Evolutionary conservation across 805 yeast species (phyloP), one percentile per base, ranked within the genome.

Genomic region (Saturnispora gosingensis): DNA sequence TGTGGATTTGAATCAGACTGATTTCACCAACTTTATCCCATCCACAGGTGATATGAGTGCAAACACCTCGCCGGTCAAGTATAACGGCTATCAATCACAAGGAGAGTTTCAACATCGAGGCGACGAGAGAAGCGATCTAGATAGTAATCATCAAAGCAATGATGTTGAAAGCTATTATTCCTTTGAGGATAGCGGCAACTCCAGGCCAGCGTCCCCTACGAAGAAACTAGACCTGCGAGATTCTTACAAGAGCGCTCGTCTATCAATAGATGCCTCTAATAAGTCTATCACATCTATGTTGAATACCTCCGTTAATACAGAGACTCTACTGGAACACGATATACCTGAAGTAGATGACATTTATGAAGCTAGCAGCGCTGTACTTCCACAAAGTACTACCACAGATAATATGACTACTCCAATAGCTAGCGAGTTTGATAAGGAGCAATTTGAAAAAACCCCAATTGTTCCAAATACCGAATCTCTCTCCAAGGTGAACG

Each of bases 381-480:
- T 22, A 9, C n/a, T 24, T 11, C 35, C 9, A 16, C 30, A n/a
- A 16, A 9, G n/a, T 18, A 8, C 10, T 16, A 34, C 10, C 3
- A 20, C 45, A 6, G 46, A 46, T 36, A 43, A 43, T 13, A 44
- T 53, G 8, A 18, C 6, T 42, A 54, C 54, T 5, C 57, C 58
- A 20, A 47, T 50, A 15, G 49, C 46, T n/a, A 18, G 30, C 10
- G 52, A 51, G 36, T 15, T 24, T 11, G 25, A 49, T 5, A 32
- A 30, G 15, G 46, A 52, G 32, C 62, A 61, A 32, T 50, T 49
- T 9, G 62, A 60, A 42, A 54, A 52, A 48, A 59, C 64, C 5
- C 64, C 67, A 7, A 45, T 51, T 16, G 54, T 28, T 25, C 18
- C 43, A 18, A 43, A 45, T 27, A 43, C 51, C 4, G 42, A 48